Evolutionary conservation across 495 filamentous ascomycete genomes (phyloP).

Genomic region (Daldinia caldariorum): DNA sequence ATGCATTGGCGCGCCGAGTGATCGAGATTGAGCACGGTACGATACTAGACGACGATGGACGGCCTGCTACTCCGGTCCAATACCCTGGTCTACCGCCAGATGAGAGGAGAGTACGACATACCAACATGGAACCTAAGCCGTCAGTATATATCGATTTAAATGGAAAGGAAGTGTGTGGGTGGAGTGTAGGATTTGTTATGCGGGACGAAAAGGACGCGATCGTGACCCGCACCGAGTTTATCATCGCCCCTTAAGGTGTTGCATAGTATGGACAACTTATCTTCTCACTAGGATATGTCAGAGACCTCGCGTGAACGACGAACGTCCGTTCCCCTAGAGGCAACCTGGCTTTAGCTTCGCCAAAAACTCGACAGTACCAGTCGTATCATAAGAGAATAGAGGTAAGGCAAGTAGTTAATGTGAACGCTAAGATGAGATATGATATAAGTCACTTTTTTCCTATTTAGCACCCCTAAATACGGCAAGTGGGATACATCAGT

Average conservation of each 20-base stretch:
- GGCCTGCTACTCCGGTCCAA: slow-evolving; percentile 2
- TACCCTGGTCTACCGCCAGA: slow-evolving; percentile 26
- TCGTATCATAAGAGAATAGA: not conserved
- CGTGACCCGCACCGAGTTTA: slow-evolving; percentile 15
- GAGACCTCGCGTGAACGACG: not conserved
- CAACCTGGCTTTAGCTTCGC: not conserved
- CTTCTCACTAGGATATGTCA: not conserved
- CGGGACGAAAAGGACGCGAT: slow-evolving; percentile 9
- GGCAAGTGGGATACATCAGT: too few species aligned
- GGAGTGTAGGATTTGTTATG: slow-evolving; percentile 30
- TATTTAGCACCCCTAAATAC: not conserved
- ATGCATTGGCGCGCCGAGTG: slow-evolving; percentile 40
- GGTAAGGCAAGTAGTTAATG: not conserved
- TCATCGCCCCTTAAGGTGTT: not conserved
- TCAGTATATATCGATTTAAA: slow-evolving; percentile 8
- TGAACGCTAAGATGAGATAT: not conserved
- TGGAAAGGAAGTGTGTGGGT: slow-evolving; percentile 27
- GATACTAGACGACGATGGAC: slow-evolving; percentile 18
- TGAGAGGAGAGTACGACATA: slow-evolving; percentile 33
- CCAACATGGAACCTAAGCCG: slow-evolving; percentile 14
- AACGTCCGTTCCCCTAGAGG: not conserved
- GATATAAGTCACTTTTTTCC: not conserved
- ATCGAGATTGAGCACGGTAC: slow-evolving; percentile 52
- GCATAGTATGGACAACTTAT: not conserved
- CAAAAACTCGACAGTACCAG: not conserved